These are phyloP conservation scores for Trichophyton benhamiae DNA, from an alignment of 2,329 filamentous ascomycete genomes.

Conservation along the genomic window DNA sequence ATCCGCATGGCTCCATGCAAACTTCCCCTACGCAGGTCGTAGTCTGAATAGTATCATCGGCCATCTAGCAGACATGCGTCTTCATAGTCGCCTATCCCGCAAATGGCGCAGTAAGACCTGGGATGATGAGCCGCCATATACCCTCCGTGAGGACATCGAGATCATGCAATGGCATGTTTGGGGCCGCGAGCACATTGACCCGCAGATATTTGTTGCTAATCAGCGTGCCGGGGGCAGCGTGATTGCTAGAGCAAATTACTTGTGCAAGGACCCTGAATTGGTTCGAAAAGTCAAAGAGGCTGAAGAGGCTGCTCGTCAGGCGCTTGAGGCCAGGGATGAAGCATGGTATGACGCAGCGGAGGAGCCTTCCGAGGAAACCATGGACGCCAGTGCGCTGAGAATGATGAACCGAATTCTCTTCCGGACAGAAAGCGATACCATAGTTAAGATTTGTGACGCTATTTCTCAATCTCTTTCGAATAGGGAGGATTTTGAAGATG, in stretches of 20 bases:
- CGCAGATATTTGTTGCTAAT: conserved; percentile 10
- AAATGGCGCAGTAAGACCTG: conserved; percentile 11
- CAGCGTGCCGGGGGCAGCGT: conserved; percentile 12
- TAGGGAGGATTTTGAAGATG: background rate
- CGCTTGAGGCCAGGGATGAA: background rate
- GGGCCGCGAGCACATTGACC: conserved; percentile 10
- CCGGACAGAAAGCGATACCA: background rate
- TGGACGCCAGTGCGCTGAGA: background rate
- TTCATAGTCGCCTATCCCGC: conserved; percentile 6
- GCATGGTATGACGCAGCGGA: background rate
- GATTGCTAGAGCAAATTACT: conserved; percentile 9
- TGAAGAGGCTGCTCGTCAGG: background rate
- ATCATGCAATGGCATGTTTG: conserved; percentile 14
- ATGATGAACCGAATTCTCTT: background rate
- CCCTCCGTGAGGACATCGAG: conserved; percentile 13
- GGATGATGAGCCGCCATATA: conserved; percentile 8
- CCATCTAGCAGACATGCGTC: conserved; percentile 12
- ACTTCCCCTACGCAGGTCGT: conserved; percentile 11
- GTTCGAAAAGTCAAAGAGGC: background rate
- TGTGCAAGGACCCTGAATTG: conserved; percentile 10
- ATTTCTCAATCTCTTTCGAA: background rate
- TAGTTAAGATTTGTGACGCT: background rate
- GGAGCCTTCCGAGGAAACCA: background rate
- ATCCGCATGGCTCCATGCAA: conserved; percentile 9
- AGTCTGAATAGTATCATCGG: conserved; percentile 6